phyloP scores from a whole-genome alignment of 257 asterid species.

The Nicotiana otophora region DNA sequence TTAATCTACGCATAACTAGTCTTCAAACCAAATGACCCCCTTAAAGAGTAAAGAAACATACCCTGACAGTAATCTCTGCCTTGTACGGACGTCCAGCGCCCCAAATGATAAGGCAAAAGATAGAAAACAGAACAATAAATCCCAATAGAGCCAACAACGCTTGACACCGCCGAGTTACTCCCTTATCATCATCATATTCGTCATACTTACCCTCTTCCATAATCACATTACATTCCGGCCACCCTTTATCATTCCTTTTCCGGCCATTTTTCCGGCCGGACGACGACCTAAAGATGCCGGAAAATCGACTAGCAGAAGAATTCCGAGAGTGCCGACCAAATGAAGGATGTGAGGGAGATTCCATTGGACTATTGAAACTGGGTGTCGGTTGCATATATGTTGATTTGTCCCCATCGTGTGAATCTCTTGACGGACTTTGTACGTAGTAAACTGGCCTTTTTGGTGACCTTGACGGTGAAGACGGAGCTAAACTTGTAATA shows the following conservation, averaged over 20 bases:
- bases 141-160: slow-evolving; percentile 62
- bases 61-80: slow-evolving; percentile 62
- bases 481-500: slow-evolving; percentile 82
- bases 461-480: slow-evolving; percentile 93
- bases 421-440: slow-evolving; percentile 94
- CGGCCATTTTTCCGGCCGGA: slow-evolving; percentile 75
- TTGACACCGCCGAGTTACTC: slow-evolving; percentile 60
- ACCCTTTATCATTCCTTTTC: slow-evolving; percentile 83
- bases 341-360: slow-evolving; percentile 95
- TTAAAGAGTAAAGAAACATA: slow-evolving; percentile 11
- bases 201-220: slow-evolving; percentile 83
- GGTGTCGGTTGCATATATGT: slow-evolving; percentile 90
- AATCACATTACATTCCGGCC: slow-evolving; percentile 96
- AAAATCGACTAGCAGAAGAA: slow-evolving; percentile 83
- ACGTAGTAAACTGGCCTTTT: slow-evolving; percentile 79
- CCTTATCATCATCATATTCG: slow-evolving; percentile 62
- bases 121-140: slow-evolving; percentile 60
- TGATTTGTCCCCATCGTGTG: slow-evolving; percentile 89
- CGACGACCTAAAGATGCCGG: slow-evolving; percentile 88
- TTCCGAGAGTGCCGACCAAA: slow-evolving; percentile 92
- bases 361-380: slow-evolving; percentile 77
- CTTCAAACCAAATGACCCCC: too few species aligned
- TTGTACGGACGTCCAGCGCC: slow-evolving; percentile 81
- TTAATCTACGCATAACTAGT: too few species aligned
- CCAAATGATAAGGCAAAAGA: slow-evolving; percentile 90